These are phyloP conservation scores for Austroboletus novae-zelandiae DNA, from an alignment of 1,284 basidiomycete genomes.

Conservation along the genomic window DNA sequence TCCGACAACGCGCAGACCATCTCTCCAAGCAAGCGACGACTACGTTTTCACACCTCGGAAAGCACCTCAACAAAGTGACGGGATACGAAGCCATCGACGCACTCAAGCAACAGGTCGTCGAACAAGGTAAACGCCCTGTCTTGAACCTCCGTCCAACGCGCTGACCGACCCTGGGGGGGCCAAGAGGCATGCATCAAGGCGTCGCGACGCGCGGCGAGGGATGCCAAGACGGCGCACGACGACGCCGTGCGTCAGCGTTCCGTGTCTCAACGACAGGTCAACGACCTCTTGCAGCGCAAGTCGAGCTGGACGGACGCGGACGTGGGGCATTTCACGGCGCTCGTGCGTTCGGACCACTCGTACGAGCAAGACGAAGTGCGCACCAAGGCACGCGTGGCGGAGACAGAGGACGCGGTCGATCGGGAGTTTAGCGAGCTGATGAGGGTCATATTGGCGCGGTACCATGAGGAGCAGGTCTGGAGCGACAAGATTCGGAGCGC, in stretches of 20 bases:
- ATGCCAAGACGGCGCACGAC: slow-evolving; percentile 75
- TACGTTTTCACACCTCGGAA: slow-evolving; percentile 70
- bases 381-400: slow-evolving; percentile 62
- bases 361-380: slow-evolving; percentile 74
- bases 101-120: slow-evolving; percentile 75
- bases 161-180: slow-evolving; percentile 10
- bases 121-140: slow-evolving; percentile 62
- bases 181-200: slow-evolving; percentile 64
- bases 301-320: slow-evolving; percentile 82
- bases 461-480: slow-evolving; percentile 98
- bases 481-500: slow-evolving; percentile 94
- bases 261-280: slow-evolving; percentile 83
- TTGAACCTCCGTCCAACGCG: neutral
- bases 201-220: slow-evolving; percentile 56
- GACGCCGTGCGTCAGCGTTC: slow-evolving; percentile 72
- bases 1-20: slow-evolving; percentile 54
- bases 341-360: slow-evolving; percentile 85
- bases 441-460: slow-evolving; percentile 81
- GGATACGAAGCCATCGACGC: slow-evolving; percentile 89
- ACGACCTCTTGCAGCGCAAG: slow-evolving; percentile 89
- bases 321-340: slow-evolving; percentile 78
- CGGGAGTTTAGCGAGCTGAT: slow-evolving; percentile 83
- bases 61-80: slow-evolving; percentile 80
- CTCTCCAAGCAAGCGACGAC: slow-evolving; percentile 54
- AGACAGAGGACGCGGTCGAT: slow-evolving; percentile 77